These are phyloP conservation scores for Leucocoprinus leucothites DNA, from an alignment of 768 basidiomycete species.

Conservation along the genomic window DNA sequence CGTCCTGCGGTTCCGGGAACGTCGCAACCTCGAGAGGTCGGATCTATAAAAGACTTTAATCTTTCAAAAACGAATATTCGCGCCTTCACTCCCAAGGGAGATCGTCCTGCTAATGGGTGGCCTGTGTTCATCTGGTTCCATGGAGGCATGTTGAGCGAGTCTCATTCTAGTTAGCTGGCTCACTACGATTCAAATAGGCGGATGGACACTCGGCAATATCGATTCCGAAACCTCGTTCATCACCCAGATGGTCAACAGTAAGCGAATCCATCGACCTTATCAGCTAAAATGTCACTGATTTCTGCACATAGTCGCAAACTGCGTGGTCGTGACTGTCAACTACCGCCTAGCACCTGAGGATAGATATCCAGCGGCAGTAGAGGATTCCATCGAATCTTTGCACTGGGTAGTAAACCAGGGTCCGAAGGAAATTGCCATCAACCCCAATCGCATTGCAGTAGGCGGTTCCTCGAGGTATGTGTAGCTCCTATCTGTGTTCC, in stretches of 20 bases:
- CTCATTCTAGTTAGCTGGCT: background rate
- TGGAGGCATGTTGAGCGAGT: slow-evolving; percentile 47
- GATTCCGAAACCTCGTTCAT: slow-evolving; percentile 56
- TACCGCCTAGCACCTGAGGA: slow-evolving; percentile 73
- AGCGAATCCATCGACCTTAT: slow-evolving; percentile 12
- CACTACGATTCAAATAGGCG: slow-evolving; percentile 38
- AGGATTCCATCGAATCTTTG: slow-evolving; percentile 66
- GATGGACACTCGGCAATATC: slow-evolving; percentile 75
- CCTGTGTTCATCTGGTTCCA: slow-evolving; percentile 74
- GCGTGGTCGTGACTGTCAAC: slow-evolving; percentile 63
- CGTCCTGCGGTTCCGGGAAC: slow-evolving; percentile 52
- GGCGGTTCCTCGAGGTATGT: slow-evolving; percentile 70
- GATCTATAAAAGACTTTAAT: slow-evolving; percentile 48
- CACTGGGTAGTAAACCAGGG: slow-evolving; percentile 58
- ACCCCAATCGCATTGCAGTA: slow-evolving; percentile 56
- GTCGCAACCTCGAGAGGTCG: slow-evolving; percentile 55
- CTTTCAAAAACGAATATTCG: slow-evolving; percentile 54
- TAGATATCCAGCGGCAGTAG: slow-evolving; percentile 67
- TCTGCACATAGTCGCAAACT: slow-evolving; percentile 49
- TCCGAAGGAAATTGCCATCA: slow-evolving; percentile 38
- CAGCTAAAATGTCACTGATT: background rate
- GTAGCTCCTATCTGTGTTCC: background rate
- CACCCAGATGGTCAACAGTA: slow-evolving; percentile 58
- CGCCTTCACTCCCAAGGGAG: slow-evolving; percentile 60
- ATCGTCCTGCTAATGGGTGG: slow-evolving; percentile 55